Evolutionary conservation across 148 eudicot genomes (phyloP), one percentile per base, ranked within the genome.

Genomic region (Chenopodium suecicum): DNA sequence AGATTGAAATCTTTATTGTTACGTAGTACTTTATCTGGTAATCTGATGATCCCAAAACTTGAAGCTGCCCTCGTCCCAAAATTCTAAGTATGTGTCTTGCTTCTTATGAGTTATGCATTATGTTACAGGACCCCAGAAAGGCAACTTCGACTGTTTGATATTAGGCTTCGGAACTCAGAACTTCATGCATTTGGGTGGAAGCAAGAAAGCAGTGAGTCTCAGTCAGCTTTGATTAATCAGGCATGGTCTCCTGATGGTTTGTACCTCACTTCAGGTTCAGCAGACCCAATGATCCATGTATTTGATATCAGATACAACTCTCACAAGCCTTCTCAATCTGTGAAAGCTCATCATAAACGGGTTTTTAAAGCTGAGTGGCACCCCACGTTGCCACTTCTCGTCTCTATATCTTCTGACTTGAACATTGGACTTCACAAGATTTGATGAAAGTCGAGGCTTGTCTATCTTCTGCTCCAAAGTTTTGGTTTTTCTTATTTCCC

Each of bases 161-260:
- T 91, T 58, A 85, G 99, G 81, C 63, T 92, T 82, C 88, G 98
- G 82, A 86, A 90, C 70, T 83, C 89, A 67, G 99, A 94, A 84
- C 82, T 94, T 54, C 99, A 96, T 72, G 82, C 91, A 32, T 91
- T 92, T 65, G 99, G 99, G n/a, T 96, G 97, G 97, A 92, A 89
- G 84, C 99, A 95, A 89, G 98, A 92, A 85, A 91, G 93, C 81
- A 96, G 99, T 37, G 99, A 96, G 69, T 94, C 98, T 7, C 99
- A 94, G 67, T 96, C 99, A 0, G 99, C 99, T 75, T 82, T 96
- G 77, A 94, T 96, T 69, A 96, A 94, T 74, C 99, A 96, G 85
- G 91, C 99, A 10, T 96, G 99, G 99, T 96, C 99, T 20, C 99
- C 99, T 1, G 98, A 96, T 82, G 99, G 99, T 29, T 77, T 96